phyloP scores from a whole-genome alignment of 78 protist species.

The Protostelium mycophagum region DNA sequence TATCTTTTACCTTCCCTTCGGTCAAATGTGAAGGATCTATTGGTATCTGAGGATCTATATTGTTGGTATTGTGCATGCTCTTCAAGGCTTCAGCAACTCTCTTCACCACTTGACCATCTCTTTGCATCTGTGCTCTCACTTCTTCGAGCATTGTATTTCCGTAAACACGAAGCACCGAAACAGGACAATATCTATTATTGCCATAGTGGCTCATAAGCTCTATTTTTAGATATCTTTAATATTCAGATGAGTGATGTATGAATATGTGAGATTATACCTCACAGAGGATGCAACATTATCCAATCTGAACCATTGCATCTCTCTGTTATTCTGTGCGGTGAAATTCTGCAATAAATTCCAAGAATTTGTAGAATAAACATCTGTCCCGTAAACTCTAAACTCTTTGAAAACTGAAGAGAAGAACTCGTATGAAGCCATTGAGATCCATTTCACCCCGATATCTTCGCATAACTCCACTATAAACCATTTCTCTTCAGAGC shows the following conservation, averaged over 20 bases:
- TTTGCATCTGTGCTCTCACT: conserved; percentile 24
- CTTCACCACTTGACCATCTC: conserved; percentile 13
- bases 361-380: conserved; percentile 20
- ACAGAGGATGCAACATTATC: conserved; percentile 30
- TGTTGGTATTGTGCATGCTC: conserved; percentile 2
- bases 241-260: not conserved
- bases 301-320: conserved; percentile 48
- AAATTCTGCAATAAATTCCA: conserved; percentile 46
- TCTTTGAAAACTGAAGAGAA: conserved; percentile 61
- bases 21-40: no score
- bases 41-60: no score
- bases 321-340: conserved; percentile 48
- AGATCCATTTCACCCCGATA: conserved; percentile 43
- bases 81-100: conserved; percentile 11
- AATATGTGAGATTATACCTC: not conserved
- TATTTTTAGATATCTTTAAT: conserved; percentile 13
- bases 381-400: conserved; percentile 28
- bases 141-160: conserved; percentile 64
- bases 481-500: conserved; percentile 48
- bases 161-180: conserved; percentile 42
- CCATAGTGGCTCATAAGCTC: conserved; percentile 49
- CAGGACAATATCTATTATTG: conserved; percentile 47
- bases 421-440: conserved; percentile 64
- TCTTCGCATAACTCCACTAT: conserved; percentile 66
- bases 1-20: no score